Evolutionary conservation across 75 land plant genomes (phyloP).

Genomic region (Selaginella moellendorffii): DNA sequence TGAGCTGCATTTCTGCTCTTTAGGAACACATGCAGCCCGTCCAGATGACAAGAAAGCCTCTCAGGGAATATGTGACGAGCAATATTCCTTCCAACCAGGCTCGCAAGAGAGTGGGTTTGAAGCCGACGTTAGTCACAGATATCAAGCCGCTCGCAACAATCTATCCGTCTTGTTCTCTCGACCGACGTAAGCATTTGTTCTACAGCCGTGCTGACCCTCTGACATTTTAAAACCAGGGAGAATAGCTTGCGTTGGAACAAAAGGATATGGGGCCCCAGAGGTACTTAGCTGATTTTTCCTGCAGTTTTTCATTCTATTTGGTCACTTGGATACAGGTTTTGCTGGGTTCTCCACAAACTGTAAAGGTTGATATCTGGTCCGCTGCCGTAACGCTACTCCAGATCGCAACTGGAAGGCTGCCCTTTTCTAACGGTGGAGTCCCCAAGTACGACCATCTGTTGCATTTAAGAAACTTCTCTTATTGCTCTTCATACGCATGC

Average conservation of each 20-base stretch:
- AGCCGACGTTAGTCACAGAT: too few species aligned
- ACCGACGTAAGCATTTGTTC: too few species aligned
- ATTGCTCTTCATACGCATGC: not conserved
- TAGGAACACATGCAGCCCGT: too few species aligned
- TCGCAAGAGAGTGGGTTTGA: too few species aligned
- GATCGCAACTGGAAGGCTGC: slow-evolving; percentile 54
- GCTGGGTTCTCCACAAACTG: slow-evolving; percentile 63
- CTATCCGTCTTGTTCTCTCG: too few species aligned
- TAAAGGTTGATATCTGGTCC: slow-evolving; percentile 88
- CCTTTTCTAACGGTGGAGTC: slow-evolving; percentile 29
- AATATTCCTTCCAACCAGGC: too few species aligned
- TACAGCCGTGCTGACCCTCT: slow-evolving; percentile 16
- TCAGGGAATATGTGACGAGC: too few species aligned
- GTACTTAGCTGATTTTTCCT: slow-evolving; percentile 18
- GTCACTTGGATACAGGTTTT: slow-evolving; percentile 36
- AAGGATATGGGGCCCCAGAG: slow-evolving; percentile 99
- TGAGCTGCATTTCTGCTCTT: too few species aligned
- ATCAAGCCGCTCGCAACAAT: too few species aligned
- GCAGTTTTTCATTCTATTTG: too few species aligned
- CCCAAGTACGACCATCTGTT: not conserved
- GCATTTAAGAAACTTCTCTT: not conserved
- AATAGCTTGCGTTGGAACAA: slow-evolving; percentile 92
- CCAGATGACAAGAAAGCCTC: too few species aligned
- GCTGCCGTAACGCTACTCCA: slow-evolving; percentile 86
- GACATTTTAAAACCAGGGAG: slow-evolving; percentile 55